phyloP scores from a whole-genome alignment of 2,329 filamentous ascomycete genomes.

The Colletotrichum sp. region DNA sequence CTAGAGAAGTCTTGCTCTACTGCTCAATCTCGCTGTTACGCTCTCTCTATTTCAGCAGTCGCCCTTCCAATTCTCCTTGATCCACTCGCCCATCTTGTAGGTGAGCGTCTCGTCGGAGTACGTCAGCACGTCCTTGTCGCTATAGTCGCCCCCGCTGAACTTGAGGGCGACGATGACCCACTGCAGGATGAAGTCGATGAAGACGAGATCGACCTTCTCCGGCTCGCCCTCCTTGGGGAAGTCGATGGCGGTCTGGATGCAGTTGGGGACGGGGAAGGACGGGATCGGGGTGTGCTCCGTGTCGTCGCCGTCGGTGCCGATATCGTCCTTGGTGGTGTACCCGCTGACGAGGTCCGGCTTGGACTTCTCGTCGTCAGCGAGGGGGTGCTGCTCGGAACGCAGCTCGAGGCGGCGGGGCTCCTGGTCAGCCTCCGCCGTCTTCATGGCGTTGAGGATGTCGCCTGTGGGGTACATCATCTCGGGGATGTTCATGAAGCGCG shows the following conservation, averaged over 20 bases:
- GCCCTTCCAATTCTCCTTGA: constrained; percentile 61
- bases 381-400: constrained; percentile 33
- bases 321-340: constrained; percentile 89
- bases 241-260: constrained; percentile 71
- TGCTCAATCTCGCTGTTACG: neutral
- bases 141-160: constrained; percentile 58
- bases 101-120: constrained; percentile 63
- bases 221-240: constrained; percentile 65
- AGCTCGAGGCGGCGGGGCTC: constrained; percentile 35
- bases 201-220: constrained; percentile 83
- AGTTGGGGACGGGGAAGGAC: constrained; percentile 83
- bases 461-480: constrained; percentile 41
- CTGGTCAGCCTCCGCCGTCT: constrained; percentile 22
- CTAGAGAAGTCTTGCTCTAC: neutral
- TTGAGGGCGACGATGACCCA: constrained; percentile 80
- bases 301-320: constrained; percentile 85
- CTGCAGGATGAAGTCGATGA: constrained; percentile 87
- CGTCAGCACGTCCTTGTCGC: constrained; percentile 47
- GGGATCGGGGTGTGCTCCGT: constrained; percentile 78
- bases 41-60: constrained; percentile 41
- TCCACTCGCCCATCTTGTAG: constrained; percentile 61
- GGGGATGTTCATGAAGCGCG: constrained; percentile 54
- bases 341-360: constrained; percentile 62
- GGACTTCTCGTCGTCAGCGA: constrained; percentile 30
- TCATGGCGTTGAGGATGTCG: constrained; percentile 8